Conservation (phyloP, 306 rosid species). For the Rosa multiflora region DNA sequence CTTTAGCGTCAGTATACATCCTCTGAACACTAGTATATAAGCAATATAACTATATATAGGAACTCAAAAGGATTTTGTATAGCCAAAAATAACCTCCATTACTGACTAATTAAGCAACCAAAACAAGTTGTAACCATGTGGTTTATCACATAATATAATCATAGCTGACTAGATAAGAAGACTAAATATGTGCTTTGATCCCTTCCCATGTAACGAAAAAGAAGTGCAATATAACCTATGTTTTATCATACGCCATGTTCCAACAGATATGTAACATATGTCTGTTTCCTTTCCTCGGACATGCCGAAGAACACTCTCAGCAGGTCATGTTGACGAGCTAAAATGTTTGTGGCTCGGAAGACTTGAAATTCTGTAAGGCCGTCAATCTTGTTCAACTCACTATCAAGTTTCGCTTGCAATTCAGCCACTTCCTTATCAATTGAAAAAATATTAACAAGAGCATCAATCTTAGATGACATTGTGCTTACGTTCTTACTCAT, state of each 20-base stretch:
- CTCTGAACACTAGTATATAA: too few relatives aligned
- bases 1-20: background rate
- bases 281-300: conserved; percentile 8
- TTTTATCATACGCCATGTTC: background rate
- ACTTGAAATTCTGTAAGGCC: conserved; percentile 16
- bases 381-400: conserved; percentile 15
- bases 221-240: background rate
- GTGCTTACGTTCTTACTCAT: background rate
- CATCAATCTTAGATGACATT: conserved; percentile 16
- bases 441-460: background rate
- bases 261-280: conserved; percentile 8
- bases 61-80: background rate
- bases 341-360: conserved; percentile 20
- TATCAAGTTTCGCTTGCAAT: conserved; percentile 20
- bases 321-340: conserved; percentile 22
- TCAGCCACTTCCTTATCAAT: conserved; percentile 15
- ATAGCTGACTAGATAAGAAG: background rate
- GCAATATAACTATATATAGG: background rate
- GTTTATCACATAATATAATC: background rate
- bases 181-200: background rate
- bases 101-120: background rate
- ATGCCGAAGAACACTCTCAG: conserved; percentile 17
- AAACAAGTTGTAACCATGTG: background rate
- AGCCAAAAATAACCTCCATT: background rate
- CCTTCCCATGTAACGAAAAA: background rate